A percentile compares a stretch with the other conserved stretches of the same genome.
Evolutionary conservation across 306 rosid species (phyloP).

Genomic region (Rosa lucieae): DNA sequence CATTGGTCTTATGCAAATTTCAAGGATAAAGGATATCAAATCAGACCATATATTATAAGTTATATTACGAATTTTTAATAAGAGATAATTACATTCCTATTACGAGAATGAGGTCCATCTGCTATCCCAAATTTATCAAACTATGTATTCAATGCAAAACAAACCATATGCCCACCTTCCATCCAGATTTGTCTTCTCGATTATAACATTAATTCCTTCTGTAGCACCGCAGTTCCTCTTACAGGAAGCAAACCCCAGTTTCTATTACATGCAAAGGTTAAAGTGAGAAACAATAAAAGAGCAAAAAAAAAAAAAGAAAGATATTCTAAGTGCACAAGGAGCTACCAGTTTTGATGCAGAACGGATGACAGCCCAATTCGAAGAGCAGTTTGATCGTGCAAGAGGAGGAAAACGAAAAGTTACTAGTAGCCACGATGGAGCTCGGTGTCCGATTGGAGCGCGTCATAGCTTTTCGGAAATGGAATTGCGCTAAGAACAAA

Average conservation of each 20-base stretch:
- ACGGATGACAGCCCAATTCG: too few species aligned
- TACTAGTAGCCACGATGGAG: too few species aligned
- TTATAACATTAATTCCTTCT: conserved; percentile 89
- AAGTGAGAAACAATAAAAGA: not conserved
- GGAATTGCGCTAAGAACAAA: too few species aligned
- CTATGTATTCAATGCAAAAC: conserved; percentile 91
- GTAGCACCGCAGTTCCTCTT: conserved; percentile 82
- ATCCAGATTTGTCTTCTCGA: conserved; percentile 70
- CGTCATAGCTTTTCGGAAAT: too few species aligned
- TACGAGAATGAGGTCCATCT: conserved; percentile 44
- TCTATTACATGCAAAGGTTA: conserved; percentile 47
- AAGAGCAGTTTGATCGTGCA: too few species aligned
- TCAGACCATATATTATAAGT: not conserved
- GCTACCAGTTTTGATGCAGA: not conserved
- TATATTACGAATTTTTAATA: conserved; percentile 12
- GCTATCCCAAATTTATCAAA: conserved; percentile 82
- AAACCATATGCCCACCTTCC: conserved; percentile 89
- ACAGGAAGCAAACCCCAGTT: conserved; percentile 95
- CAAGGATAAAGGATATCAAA: not conserved
- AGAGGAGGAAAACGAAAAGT: too few species aligned
- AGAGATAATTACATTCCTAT: conserved; percentile 46
- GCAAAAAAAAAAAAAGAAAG: not conserved
- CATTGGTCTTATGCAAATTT: not conserved
- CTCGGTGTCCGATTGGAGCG: too few species aligned
- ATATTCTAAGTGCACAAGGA: conserved; percentile 4